Conservation (phyloP, 2,329 filamentous ascomycete genomes). For the Seiridium cupressi region DNA sequence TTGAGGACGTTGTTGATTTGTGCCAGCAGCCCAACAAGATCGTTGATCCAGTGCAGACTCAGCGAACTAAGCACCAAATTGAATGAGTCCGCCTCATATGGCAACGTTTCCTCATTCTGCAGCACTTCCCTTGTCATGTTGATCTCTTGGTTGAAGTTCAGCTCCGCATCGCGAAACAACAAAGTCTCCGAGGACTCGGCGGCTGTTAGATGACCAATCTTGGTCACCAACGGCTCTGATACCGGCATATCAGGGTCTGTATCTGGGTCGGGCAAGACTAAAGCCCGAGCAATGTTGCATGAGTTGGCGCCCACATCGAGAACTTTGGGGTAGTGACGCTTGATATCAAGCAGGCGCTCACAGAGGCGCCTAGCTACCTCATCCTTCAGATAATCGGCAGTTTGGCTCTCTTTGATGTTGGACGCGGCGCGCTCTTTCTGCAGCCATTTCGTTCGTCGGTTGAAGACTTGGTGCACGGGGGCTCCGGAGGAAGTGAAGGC, state of each 20-base stretch:
- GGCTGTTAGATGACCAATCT: constrained; percentile 73
- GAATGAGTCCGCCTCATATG: constrained; percentile 74
- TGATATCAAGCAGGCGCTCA: constrained; percentile 89
- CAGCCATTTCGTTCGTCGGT: constrained; percentile 79
- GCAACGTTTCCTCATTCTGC: constrained; percentile 70
- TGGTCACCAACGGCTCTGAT: constrained; percentile 66
- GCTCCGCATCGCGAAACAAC: constrained; percentile 75
- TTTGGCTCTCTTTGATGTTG: constrained; percentile 68
- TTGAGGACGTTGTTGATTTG: constrained; percentile 87
- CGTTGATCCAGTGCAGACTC: constrained; percentile 96
- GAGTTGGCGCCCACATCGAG: constrained; percentile 95
- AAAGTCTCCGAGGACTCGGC: constrained; percentile 77
- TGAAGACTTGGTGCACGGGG: constrained; percentile 87
- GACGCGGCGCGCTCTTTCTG: constrained; percentile 85
- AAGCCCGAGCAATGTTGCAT: constrained; percentile 85
- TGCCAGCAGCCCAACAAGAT: constrained; percentile 79
- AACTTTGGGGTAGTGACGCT: constrained; percentile 77
- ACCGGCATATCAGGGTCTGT: constrained; percentile 52
- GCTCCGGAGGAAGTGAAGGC: constrained; percentile 76
- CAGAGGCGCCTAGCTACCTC: constrained; percentile 83
- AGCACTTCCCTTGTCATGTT: constrained; percentile 73
- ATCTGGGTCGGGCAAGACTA: constrained; percentile 70
- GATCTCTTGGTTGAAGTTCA: constrained; percentile 73
- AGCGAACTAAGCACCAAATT: constrained; percentile 88
- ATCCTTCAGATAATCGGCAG: constrained; percentile 90